Conservation (phyloP, 176 grass and related monocot species). For the Musa beccarii region DNA sequence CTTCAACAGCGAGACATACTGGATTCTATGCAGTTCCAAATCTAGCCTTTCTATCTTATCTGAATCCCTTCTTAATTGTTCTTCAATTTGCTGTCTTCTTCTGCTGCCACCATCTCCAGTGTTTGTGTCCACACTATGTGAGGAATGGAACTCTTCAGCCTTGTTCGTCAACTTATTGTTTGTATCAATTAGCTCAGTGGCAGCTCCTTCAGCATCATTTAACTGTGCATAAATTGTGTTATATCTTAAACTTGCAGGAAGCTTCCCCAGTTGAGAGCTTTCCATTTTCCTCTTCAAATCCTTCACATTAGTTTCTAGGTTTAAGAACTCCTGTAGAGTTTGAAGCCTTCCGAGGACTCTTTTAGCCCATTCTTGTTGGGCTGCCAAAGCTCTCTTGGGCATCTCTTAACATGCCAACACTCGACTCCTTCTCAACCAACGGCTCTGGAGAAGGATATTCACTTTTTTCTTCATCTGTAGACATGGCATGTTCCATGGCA, state of each 20-base stretch:
- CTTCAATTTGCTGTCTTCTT: slow-evolving; percentile 53
- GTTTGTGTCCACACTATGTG: slow-evolving; percentile 31
- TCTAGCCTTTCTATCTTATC: slow-evolving; percentile 78
- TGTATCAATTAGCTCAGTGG: neutral
- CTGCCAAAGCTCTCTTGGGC: too few relatives aligned
- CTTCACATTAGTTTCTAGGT: too few relatives aligned
- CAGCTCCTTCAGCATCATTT: slow-evolving; percentile 47
- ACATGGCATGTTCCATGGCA: slow-evolving; percentile 36
- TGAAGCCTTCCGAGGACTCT: too few relatives aligned
- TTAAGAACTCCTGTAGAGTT: too few relatives aligned
- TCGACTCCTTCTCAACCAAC: too few relatives aligned
- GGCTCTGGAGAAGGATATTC: neutral
- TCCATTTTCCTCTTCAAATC: too few relatives aligned
- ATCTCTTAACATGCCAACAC: too few relatives aligned
- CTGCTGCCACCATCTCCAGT: slow-evolving; percentile 39
- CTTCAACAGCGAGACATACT: slow-evolving; percentile 72
- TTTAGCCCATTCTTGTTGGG: too few relatives aligned
- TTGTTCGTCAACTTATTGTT: slow-evolving; percentile 58
- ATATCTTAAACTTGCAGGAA: too few relatives aligned
- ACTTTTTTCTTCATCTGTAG: slow-evolving; percentile 48
- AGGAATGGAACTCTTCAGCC: slow-evolving; percentile 47
- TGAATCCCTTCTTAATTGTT: slow-evolving; percentile 50
- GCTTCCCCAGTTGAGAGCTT: too few relatives aligned
- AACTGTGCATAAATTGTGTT: neutral
- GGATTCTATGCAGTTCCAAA: slow-evolving; percentile 77